A percentile compares a stretch with the other conserved stretches of the same genome.
Conservation (phyloP, 495 filamentous ascomycete genomes). For the Penicillium ochrochloron region DNA sequence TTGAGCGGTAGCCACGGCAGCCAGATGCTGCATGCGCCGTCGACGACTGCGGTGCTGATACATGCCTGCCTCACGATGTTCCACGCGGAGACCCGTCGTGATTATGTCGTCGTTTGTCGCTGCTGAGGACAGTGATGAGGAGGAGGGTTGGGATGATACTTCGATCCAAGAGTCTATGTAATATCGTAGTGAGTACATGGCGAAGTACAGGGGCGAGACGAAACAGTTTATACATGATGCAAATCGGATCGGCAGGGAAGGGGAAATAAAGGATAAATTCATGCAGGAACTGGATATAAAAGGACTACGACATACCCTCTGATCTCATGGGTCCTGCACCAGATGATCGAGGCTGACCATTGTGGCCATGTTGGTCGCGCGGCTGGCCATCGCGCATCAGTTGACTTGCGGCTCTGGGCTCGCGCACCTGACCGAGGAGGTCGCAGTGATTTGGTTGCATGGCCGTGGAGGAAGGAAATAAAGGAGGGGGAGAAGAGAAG, state of each 20-base stretch:
- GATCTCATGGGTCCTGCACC: conserved; percentile 49
- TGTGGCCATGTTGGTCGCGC: conserved; percentile 36
- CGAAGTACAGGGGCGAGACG: conserved; percentile 34
- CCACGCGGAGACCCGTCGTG: conserved; percentile 79
- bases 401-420: conserved; percentile 44
- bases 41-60: conserved; percentile 56
- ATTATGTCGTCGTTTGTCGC: conserved; percentile 82
- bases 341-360: conserved; percentile 43
- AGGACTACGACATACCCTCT: conserved; percentile 45
- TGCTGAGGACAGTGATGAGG: conserved; percentile 82
- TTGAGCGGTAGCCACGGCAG: conserved; percentile 50
- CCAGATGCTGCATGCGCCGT: conserved; percentile 55
- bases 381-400: conserved; percentile 48
- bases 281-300: conserved; percentile 23
- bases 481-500: conserved; percentile 5
- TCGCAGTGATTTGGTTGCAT: conserved; percentile 56
- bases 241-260: conserved; percentile 22
- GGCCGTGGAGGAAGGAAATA: conserved; percentile 21
- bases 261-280: conserved; percentile 13
- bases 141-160: conserved; percentile 89
- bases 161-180: conserved; percentile 95
- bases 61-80: conserved; percentile 47
- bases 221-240: conserved; percentile 27
- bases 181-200: conserved; percentile 58
- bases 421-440: conserved; percentile 50